These are phyloP conservation scores for Helianthus tuberosus DNA, from an alignment of 129 eudicot species.

Conservation along the genomic window DNA sequence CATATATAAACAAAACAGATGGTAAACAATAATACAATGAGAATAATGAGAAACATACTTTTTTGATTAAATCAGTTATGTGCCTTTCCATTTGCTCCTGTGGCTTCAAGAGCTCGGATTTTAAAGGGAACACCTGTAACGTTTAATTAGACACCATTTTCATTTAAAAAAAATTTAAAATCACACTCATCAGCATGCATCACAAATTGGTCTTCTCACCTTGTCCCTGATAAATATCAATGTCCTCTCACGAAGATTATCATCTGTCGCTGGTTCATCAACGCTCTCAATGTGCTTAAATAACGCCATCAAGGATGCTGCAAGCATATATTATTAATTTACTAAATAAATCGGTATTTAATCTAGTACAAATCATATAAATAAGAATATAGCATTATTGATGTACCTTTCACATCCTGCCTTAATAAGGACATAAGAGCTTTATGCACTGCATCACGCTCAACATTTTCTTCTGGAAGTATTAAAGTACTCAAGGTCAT, in stretches of 20 bases:
- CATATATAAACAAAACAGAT: neutral
- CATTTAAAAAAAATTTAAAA: neutral
- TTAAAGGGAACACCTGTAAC: constrained; percentile 83
- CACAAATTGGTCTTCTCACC: constrained; percentile 40
- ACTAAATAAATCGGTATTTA: neutral
- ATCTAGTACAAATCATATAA: neutral
- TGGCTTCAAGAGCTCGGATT: constrained; percentile 86
- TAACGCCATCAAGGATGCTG: constrained; percentile 88
- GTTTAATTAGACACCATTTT: constrained; percentile 16
- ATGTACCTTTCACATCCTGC: constrained; percentile 86
- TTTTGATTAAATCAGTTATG: constrained; percentile 84
- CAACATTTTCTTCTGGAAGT: constrained; percentile 83
- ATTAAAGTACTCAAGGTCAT: constrained; percentile 28
- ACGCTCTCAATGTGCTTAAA: constrained; percentile 87
- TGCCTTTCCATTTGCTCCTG: constrained; percentile 90
- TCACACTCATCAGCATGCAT: neutral
- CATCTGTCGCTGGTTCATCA: constrained; percentile 82
- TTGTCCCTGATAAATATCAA: constrained; percentile 77
- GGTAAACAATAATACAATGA: neutral
- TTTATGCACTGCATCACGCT: constrained; percentile 94
- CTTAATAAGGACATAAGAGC: constrained; percentile 88
- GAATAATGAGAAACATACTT: constrained; percentile 38
- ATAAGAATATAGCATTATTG: neutral
- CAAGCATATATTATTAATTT: constrained; percentile 21
- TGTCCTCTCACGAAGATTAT: constrained; percentile 85